These are phyloP conservation scores for Aspergillus clavatus DNA, from an alignment of 2,329 filamentous ascomycete species.

Conservation along the genomic window DNA sequence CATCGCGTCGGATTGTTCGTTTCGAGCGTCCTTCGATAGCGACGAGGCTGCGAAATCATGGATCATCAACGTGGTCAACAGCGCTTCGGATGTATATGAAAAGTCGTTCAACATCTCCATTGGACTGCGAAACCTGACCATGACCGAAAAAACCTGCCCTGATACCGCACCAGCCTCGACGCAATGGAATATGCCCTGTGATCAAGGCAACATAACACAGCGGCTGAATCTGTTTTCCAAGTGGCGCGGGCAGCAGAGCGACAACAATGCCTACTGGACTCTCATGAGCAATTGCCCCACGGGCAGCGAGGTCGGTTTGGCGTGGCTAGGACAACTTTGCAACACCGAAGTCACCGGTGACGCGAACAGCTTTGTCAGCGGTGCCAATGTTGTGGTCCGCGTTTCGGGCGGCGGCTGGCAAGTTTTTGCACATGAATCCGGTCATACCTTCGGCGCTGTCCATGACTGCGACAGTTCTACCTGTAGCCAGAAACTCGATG, in stretches of 20 bases:
- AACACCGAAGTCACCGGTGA: conserved; percentile 49
- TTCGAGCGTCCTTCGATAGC: conserved; percentile 66
- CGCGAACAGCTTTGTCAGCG: conserved; percentile 66
- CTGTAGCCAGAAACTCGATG: conserved; percentile 61
- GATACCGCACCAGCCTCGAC: conserved; percentile 60
- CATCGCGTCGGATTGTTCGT: conserved; percentile 88
- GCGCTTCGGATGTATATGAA: conserved; percentile 83
- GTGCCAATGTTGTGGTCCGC: conserved; percentile 82
- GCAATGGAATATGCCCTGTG: conserved; percentile 79
- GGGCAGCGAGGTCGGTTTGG: conserved; percentile 78
- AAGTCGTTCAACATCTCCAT: conserved; percentile 91
- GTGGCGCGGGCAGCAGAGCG: conserved; percentile 74
- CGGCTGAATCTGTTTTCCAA: conserved; percentile 82
- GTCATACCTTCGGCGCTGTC: conserved; percentile 91
- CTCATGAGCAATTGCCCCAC: conserved; percentile 78
- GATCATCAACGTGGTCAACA: conserved; percentile 78
- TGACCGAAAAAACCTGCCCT: conserved; percentile 72
- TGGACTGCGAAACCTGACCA: conserved; percentile 77
- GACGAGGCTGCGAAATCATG: conserved; percentile 63
- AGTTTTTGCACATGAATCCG: conserved; percentile 88
- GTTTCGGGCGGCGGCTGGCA: conserved; percentile 86
- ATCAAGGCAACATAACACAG: conserved; percentile 56
- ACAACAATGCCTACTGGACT: conserved; percentile 91
- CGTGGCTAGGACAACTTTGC: conserved; percentile 90
- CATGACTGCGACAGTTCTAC: conserved; percentile 77